Evolutionary conservation across 495 filamentous ascomycete species (phyloP).

Genomic region (Penicillium simplicissimum): DNA sequence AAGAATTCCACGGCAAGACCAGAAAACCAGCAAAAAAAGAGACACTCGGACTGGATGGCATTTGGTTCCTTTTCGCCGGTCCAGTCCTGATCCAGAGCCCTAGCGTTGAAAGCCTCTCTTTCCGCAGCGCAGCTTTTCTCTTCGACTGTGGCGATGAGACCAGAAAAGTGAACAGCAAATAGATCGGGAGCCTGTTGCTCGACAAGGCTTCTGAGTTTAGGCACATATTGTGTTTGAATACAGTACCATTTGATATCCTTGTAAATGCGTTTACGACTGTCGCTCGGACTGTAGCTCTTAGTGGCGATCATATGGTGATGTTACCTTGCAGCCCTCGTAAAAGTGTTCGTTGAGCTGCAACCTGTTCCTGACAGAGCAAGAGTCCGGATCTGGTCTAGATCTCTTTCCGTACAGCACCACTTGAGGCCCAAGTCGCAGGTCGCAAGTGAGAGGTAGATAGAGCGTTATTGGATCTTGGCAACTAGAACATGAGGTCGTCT

Average conservation of each 20-base stretch:
- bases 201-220: slow-evolving; percentile 20
- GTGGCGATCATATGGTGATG: not conserved
- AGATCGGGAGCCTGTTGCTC: slow-evolving; percentile 14
- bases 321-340: not conserved
- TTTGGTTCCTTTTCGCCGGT: slow-evolving; percentile 40
- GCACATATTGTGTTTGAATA: slow-evolving; percentile 31
- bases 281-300: not conserved
- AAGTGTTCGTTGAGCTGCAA: not conserved
- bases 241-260: slow-evolving; percentile 14
- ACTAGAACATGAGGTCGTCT: not conserved
- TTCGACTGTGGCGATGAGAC: slow-evolving; percentile 29
- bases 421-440: not conserved
- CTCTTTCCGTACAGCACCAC: not conserved
- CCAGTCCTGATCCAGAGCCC: slow-evolving; percentile 26
- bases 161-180: slow-evolving; percentile 37
- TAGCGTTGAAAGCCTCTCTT: slow-evolving; percentile 13
- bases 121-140: slow-evolving; percentile 14
- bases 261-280: not conserved
- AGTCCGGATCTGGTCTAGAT: not conserved
- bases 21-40: slow-evolving; percentile 10
- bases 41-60: slow-evolving; percentile 36
- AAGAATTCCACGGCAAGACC: not conserved
- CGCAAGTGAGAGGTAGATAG: not conserved
- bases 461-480: not conserved
- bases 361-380: not conserved